A percentile compares a stretch with the other conserved stretches of the same genome.
phyloP scores from a whole-genome alignment of 306 rosid genomes.

The Vicia faba region DNA sequence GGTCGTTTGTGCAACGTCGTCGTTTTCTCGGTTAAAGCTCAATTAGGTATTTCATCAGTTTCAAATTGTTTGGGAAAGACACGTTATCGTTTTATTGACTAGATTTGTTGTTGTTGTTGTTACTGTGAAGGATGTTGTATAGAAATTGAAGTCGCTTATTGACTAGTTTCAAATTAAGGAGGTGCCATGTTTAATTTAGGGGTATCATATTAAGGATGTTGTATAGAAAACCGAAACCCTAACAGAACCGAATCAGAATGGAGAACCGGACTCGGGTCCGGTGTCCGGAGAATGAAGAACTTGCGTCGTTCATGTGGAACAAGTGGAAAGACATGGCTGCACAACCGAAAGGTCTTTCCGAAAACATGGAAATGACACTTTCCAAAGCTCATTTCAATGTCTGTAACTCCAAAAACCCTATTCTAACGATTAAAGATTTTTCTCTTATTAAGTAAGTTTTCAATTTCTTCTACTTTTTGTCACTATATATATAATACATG shows the following conservation, averaged over 20 bases:
- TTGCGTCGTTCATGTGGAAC: constrained; percentile 58
- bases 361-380: constrained; percentile 66
- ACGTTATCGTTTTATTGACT: too few species aligned
- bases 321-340: constrained; percentile 78
- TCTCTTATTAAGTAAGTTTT: constrained; percentile 69
- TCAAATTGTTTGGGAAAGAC: too few species aligned
- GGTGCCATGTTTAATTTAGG: too few species aligned
- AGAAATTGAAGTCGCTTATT: too few species aligned
- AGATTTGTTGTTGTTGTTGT: too few species aligned
- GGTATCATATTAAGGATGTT: too few species aligned
- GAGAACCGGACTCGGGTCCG: constrained; percentile 52
- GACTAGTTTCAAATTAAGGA: too few species aligned
- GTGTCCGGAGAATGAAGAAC: constrained; percentile 67
- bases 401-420: constrained; percentile 63
- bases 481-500: too few species aligned
- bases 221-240: constrained; percentile 30
- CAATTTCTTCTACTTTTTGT: not conserved
- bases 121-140: too few species aligned
- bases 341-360: constrained; percentile 71
- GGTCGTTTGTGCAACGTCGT: too few species aligned
- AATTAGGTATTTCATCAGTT: too few species aligned
- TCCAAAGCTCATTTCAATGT: constrained; percentile 78
- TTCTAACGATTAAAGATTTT: constrained; percentile 70
- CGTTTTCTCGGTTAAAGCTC: too few species aligned
- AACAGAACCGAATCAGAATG: constrained; percentile 37